Evolutionary conservation across 768 basidiomycete genomes (phyloP), one percentile per base, ranked within the genome.

Genomic region (Russula emetica): DNA sequence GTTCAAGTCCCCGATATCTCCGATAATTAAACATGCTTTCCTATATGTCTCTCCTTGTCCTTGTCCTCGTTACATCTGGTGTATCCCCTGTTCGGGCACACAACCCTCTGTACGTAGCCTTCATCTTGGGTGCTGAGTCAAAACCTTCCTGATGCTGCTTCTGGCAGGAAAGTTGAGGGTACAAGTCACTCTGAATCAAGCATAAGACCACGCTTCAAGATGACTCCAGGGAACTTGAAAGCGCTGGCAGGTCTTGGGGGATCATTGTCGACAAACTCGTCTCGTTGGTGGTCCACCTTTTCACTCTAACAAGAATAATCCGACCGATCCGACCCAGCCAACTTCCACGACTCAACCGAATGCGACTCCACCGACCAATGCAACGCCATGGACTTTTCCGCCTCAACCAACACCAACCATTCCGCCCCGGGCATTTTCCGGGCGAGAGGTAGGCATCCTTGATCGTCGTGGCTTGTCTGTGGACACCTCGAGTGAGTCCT

Each of bases 1-100:
- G 0, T 50, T 50, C 55, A 56, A 62, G 47, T 9, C 34, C 1
- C 18, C 8, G 3, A 20, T 5, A 20, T n/a, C 20, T 9, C 13
- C n/a, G 11, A 20, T 53, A 42, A 20, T 18, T 50, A 45, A 58
- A 45, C 40, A 63, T 63, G 62, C 62, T 3, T 36, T 52, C 42
- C 34, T 47, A 28, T 10, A 22, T 8, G 24, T 38, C 42, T 20
- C 51, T 63, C 34, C 51, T 51, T 16, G 18, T 63, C 44, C 34
- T 63, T 20, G 44, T 24, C 34, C 51, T 58, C 18, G 62, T 51
- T 36, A 42, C 42, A 3, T 63, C 51, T 4, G 5, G 20, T 10
- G 42, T 26, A 22, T 10, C 57, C 18, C 62, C 62, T 34, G 57
- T 24, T 22, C 9, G 53, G 7, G 13, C 51, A 30, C 32, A 30